phyloP scores from a whole-genome alignment of 306 rosid genomes.

The Trifolium fragiferum region DNA sequence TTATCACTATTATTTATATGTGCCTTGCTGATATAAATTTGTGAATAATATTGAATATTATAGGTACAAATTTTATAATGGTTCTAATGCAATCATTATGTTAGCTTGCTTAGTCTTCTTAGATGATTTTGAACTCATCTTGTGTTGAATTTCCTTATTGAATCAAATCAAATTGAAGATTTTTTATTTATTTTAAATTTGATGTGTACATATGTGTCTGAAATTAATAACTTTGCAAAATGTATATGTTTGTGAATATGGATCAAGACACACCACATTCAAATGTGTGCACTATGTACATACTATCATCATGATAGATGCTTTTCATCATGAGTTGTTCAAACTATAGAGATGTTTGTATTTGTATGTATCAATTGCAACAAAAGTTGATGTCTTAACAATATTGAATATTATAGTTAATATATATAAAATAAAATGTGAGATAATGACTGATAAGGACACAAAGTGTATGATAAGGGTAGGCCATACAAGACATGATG shows the following conservation, averaged over 20 bases:
- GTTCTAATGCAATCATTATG: conserved; percentile 39
- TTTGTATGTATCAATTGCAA: conserved; percentile 65
- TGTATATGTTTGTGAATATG: conserved; percentile 36
- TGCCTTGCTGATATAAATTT: conserved; percentile 46
- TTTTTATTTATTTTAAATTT: neutral
- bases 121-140: conserved; percentile 29
- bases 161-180: conserved; percentile 31
- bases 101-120: conserved; percentile 41
- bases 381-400: conserved; percentile 63
- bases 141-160: conserved; percentile 33
- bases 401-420: conserved; percentile 36
- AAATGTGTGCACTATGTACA: conserved; percentile 27
- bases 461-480: conserved; percentile 68
- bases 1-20: conserved; percentile 30
- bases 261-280: conserved; percentile 34
- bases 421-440: conserved; percentile 33
- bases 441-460: conserved; percentile 82
- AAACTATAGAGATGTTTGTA: conserved; percentile 18
- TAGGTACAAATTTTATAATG: conserved; percentile 22
- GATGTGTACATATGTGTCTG: neutral
- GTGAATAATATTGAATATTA: conserved; percentile 16
- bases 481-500: conserved; percentile 63
- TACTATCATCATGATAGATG: conserved; percentile 35
- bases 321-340: conserved; percentile 32
- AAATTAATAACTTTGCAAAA: neutral